Base-by-base conservation (phyloP, 805 yeast genomes). In the Nakazawaea ambrosiae region DNA sequence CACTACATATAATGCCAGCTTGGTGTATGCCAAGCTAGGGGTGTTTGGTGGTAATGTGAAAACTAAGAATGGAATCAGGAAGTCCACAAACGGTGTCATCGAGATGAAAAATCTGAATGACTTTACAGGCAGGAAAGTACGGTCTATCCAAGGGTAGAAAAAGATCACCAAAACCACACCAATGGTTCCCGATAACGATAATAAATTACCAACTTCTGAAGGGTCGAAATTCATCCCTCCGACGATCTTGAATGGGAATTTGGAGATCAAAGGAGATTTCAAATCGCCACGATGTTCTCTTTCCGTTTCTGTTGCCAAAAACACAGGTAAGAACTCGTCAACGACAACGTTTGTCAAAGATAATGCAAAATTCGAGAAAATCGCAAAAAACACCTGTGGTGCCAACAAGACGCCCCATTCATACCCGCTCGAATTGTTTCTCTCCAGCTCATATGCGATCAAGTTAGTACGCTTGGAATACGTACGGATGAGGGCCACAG, bases 301-400 rank as follows among this genome's bases (percentile, higher is more conserved):
- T 14, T 20, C 22, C 2, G 42, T 39, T 17, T 34, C 34, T 12
- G 27, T 12, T 5, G 42, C 38, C 20, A 76, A 56, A 38, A 68
- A 68, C 3, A 77, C 67, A 1, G 83, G 82, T 30, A 76, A 48
- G 37, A 77, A 70, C 50, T 75, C 81, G 24, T 68, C 65, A 49
- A 58, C 72, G 4, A 72, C 75, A 12, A 70, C 56, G 10, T 58
- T 49, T 49, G 71, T 78, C 34, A 73, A 60, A n/a, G 74, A 58
- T 45, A 67, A 50, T 18, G 64, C 49, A 36, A 71, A 65, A 48
- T 36, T 66, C 51, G 53, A 66, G 40, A 52, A 51, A 5, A 46
- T 34, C 15, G 40, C 28, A 12, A 24, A 29, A 12, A 40, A 39
- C n/a, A 45, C 42, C 10, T 20, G 24, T 5, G 48, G 31, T 6